Evolutionary conservation across 768 basidiomycete species (phyloP), one percentile per base, ranked within the genome.

Genomic region (Clavaria fumosa): DNA sequence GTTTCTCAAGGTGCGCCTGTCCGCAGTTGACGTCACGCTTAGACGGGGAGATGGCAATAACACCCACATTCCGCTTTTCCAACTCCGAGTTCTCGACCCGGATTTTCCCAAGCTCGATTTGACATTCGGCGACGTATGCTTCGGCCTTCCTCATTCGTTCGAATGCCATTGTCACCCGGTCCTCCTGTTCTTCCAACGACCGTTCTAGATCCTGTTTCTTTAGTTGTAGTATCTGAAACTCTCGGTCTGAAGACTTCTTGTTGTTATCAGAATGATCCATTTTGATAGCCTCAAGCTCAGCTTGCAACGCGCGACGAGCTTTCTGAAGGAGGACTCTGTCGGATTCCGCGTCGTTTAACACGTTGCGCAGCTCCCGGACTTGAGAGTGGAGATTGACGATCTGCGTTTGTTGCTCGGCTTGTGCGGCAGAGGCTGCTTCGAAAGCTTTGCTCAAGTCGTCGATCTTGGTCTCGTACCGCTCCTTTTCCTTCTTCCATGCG

Each of bases 401-500:
- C 44, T 86, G 86, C 0, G 76, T 62, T 50, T 86, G 84, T 46
- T 88, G 86, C 46, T 88, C 85, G 0, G 73, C 61, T 47, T 85
- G 83, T 1, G 71, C 77, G 27, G 67, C 67, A 1, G 66, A 69
- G 1, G 82, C 77, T 1, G 75, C 63, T 46, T 85, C 81, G 51
- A 77, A 85, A 1, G 78, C 83, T 39, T 73, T 75, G 17, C 70
- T 75, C 41, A 85, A 50, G 52, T 88, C 80, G 4, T 53, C 53
- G 37, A 89, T 83, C 67, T 83, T 86, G 37, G 72, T 78, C 43
- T 89, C 83, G 59, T 88, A 61, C 7, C 82, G 77, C 41, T 88
- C 84, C 54, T 76, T 84, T 60, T 90, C 85, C 50, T 82, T 80
- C 60, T 78, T 79, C 86, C 84, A 88, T 3, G 78, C 72, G 10